Conservation (phyloP, 441 rosid genomes). For the Euphorbia celastroides region DNA sequence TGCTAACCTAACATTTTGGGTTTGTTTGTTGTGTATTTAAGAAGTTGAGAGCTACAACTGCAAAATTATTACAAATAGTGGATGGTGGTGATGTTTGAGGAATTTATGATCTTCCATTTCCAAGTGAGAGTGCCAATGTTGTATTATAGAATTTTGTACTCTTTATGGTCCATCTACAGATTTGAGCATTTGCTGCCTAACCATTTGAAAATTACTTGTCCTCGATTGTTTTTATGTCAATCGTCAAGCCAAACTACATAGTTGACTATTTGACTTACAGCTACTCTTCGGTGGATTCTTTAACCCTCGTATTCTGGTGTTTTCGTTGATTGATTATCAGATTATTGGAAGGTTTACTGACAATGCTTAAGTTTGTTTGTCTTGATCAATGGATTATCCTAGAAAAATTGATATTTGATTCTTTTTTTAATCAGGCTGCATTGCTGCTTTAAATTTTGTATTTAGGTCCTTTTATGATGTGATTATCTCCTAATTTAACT, state of each 20-base stretch:
- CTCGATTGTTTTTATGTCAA: background rate
- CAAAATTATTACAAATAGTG: constrained; percentile 12
- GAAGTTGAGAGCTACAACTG: constrained; percentile 10
- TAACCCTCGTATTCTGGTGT: background rate
- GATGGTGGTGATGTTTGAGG: constrained; percentile 12
- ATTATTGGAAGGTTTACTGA: background rate
- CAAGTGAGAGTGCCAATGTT: constrained; percentile 10
- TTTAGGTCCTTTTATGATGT: background rate
- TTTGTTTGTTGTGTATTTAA: constrained; percentile 2
- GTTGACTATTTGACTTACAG: background rate
- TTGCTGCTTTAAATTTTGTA: background rate
- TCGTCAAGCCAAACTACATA: background rate
- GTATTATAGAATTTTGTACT: background rate
- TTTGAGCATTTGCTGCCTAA: constrained; percentile 8
- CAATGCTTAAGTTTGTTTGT: background rate
- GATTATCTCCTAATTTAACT: no score
- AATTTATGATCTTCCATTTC: constrained; percentile 11
- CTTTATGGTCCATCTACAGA: background rate
- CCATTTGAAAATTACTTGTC: constrained; percentile 3
- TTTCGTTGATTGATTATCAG: background rate
- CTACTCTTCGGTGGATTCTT: background rate
- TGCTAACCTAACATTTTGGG: constrained; percentile 13
- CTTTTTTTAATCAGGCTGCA: background rate
- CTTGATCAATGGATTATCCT: background rate
- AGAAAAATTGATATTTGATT: background rate